Evolutionary conservation across 2,329 filamentous ascomycete genomes (phyloP), one percentile per base, ranked within the genome.

Genomic region (Aspergillus piperis): DNA sequence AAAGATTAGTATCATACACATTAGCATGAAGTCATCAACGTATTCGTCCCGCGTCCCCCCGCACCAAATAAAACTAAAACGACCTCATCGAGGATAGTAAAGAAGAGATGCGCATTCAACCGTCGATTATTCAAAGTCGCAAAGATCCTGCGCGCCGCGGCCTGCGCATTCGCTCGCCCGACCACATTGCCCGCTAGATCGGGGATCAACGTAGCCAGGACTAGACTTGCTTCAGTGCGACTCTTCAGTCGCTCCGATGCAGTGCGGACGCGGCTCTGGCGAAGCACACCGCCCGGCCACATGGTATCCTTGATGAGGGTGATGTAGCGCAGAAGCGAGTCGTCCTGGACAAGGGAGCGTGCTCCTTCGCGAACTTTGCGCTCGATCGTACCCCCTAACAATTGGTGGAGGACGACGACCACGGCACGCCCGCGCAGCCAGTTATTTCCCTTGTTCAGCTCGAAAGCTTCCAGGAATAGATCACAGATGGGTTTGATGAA

Each of bases 401-500:
- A 85, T 75, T 99, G 95, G 72, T 99, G 95, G 19, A 99, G 83
- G 2, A 99, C 94, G 8, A 99, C 92, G 4, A 99, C 94, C 1
- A 98, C 95, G 0, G 95, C 95, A 21, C 95, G 88, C 0, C 95
- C 96, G 42, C 96, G 90, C 3, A 99, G 86, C 96, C 95, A 99
- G 75, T 96, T 98, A 77, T 96, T 97, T 42, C 94, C 93, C 62
- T 90, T 88, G 75, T 97, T 96, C 41, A 99, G 84, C 71, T 96
- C 93, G 71, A 99, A 99, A 0, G 92, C 86, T 73, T 99, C 95
- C 15, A 99, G 85, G 77, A 99, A 99, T 62, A 99, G 88, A 75
- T 99, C 95, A 76, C 93, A 97, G 63, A 99, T 97, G 3, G 95
- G 96, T 74, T 97, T 99, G 70, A 99, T 95, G 71, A 99, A 98